Evolutionary conservation across 2,329 filamentous ascomycete genomes (phyloP), one percentile per base, ranked within the genome.

Genomic region (Davidsoniella neocaledoniae): DNA sequence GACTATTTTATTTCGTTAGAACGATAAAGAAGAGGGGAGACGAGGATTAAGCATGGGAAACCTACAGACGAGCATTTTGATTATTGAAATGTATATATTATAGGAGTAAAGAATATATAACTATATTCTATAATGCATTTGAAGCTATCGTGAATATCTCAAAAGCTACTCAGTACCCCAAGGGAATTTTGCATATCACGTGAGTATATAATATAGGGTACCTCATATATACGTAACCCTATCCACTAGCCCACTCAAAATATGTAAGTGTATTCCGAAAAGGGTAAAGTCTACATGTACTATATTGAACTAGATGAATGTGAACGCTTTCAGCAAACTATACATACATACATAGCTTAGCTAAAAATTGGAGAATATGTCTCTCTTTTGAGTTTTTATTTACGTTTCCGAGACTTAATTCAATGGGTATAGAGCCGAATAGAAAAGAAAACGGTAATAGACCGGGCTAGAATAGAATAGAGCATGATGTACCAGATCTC

Each of bases 1-100:
- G 76, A 90, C 83, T 83, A 57, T 33, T 49, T 4, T 33, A 36
- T 17, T 14, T 39, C 19, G 54, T 56, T 55, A 56, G 57, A 55
- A 46, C 51, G 45, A 49, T 42, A 49, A 23, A 19, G 9, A 8
- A 44, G 10, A 16, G 7, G 3, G 38, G n/a, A 39, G 39, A 9
- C 21, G 47, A 42, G 39, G 51, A 36, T 17, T 16, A 47, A 45
- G 43, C 19, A 29, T 17, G 37, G 26, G 45, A 1, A 26, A 46
- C 64, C 58, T 72, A 83, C 79, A 83, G 64, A 83, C 76, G 56
- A 83, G 64, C 80, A 83, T 83, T 57, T 43, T 49, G 46, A 19
- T 17, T 4, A 12, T 12, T 25, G 23, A 17, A 29, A 9, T 25
- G 19, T n/a, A 23, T 4, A 25, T 23, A 14, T 33, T 4, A 10